phyloP scores from a whole-genome alignment of 345 rosid species.

The Laguncularia racemosa region DNA sequence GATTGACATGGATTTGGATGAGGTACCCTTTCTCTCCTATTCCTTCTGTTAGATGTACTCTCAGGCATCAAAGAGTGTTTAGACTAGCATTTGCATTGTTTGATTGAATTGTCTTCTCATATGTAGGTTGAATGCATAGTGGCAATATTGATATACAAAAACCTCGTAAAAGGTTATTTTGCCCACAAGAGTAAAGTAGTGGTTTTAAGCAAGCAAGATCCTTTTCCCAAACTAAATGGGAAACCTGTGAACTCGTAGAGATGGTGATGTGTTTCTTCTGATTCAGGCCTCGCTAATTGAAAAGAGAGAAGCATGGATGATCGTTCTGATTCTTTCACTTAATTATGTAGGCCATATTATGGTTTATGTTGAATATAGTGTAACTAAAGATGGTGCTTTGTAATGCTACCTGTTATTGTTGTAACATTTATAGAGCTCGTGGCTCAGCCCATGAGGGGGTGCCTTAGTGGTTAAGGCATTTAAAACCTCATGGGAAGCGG shows the following conservation, averaged over 20 bases:
- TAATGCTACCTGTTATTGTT: no score
- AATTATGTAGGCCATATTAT: no score
- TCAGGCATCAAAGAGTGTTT: no score
- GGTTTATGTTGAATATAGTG: no score
- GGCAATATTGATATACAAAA: slow-evolving; percentile 80
- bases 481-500: no score
- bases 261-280: not conserved
- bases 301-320: not conserved
- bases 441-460: no score
- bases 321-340: no score
- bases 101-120: no score
- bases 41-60: not conserved
- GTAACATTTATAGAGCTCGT: no score
- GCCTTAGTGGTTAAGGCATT: no score
- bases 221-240: slow-evolving; percentile 78
- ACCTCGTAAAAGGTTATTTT: slow-evolving; percentile 80
- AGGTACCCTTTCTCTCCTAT: slow-evolving; percentile 33
- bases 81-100: no score
- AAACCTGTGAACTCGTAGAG: slow-evolving; percentile 68
- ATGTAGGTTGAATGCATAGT: slow-evolving; percentile 87
- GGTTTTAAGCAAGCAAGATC: slow-evolving; percentile 95
- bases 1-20: slow-evolving; percentile 92
- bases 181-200: slow-evolving; percentile 96
- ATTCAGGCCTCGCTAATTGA: not conserved
- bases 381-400: no score